These are phyloP conservation scores for Noccaea bulbosa DNA, from an alignment of 345 rosid genomes.

Conservation along the genomic window DNA sequence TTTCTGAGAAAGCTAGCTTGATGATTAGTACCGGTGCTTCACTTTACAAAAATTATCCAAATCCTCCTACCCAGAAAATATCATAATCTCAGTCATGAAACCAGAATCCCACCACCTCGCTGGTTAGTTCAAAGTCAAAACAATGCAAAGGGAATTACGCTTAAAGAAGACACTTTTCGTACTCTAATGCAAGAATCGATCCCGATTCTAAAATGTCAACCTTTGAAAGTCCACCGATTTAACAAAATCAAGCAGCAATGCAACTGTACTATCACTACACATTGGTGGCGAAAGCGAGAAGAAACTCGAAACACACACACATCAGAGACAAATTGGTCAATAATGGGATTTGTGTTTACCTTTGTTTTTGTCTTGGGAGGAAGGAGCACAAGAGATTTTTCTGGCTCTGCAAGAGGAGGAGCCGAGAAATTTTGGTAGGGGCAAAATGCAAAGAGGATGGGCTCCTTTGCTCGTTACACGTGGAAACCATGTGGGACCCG, in stretches of 20 bases:
- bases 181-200: constrained; percentile 3
- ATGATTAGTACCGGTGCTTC: neutral
- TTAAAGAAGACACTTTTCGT: neutral
- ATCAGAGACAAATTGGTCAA: neutral
- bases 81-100: constrained; percentile 8
- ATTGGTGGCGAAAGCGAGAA: neutral
- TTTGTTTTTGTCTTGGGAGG: neutral
- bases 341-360: neutral
- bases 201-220: constrained; percentile 15
- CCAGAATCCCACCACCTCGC: constrained; percentile 8
- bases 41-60: neutral
- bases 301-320: neutral
- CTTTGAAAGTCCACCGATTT: neutral
- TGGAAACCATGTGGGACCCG: constrained; percentile 38
- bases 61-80: constrained; percentile 16
- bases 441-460: constrained; percentile 37
- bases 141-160: neutral
- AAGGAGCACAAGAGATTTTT: constrained; percentile 1
- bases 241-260: constrained; percentile 19
- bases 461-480: constrained; percentile 23
- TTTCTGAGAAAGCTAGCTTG: constrained; percentile 1
- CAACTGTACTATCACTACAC: neutral
- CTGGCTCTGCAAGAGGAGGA: neutral
- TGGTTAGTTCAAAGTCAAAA: constrained; percentile 5
- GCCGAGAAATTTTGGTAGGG: neutral